Conservation (phyloP, 73 alveolate genomes). For the Durusdinium trenchii region DNA sequence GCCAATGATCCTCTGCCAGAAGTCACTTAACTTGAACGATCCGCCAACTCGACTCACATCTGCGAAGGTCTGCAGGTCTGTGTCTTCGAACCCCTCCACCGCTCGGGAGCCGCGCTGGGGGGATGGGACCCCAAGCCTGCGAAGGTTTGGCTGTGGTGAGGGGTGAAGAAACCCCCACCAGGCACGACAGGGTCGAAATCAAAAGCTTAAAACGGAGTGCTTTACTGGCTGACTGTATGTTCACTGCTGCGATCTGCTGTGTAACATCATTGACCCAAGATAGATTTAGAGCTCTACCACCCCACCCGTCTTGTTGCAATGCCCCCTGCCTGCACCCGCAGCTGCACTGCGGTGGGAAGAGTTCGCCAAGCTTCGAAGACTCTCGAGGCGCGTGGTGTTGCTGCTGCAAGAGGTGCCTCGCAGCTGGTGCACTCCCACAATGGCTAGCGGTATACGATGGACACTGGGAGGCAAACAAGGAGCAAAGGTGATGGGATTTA, state of each 20-base stretch:
- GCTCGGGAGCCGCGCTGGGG: too few species aligned
- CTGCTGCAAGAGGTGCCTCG: slow-evolving; percentile 40
- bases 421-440: neutral
- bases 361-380: slow-evolving; percentile 31
- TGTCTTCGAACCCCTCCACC: too few species aligned
- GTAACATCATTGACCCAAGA: neutral
- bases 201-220: too few species aligned
- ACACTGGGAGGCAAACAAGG: neutral
- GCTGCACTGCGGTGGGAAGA: slow-evolving; percentile 29
- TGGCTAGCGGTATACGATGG: neutral
- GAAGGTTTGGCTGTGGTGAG: too few species aligned
- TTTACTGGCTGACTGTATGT: neutral
- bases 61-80: too few species aligned
- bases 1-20: too few species aligned
- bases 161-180: too few species aligned
- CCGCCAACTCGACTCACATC: too few species aligned
- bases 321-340: neutral
- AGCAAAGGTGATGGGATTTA: neutral
- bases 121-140: too few species aligned
- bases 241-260: neutral
- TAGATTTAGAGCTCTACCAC: neutral
- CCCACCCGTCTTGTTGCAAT: neutral
- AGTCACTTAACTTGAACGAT: too few species aligned
- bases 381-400: slow-evolving; percentile 58
- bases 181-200: too few species aligned